A percentile compares a stretch with the other conserved stretches of the same genome.
These are phyloP conservation scores for Flaveria bidentis DNA, from an alignment of 129 eudicot species.

Conservation along the genomic window DNA sequence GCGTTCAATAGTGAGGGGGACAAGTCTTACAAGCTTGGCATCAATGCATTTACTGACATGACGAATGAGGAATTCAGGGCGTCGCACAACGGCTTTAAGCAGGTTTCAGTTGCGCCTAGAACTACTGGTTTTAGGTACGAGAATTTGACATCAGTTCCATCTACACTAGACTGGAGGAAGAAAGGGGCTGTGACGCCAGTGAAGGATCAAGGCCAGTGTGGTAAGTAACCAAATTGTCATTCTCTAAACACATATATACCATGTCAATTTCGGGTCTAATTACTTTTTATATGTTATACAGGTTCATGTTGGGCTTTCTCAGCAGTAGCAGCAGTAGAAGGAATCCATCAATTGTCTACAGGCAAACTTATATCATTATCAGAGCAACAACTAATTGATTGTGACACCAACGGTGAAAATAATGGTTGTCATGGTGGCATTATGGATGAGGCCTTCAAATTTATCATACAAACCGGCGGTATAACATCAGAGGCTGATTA, in stretches of 20 bases:
- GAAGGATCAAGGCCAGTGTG: conserved; percentile 33
- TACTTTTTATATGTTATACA: not conserved
- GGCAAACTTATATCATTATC: conserved; percentile 28
- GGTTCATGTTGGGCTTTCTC: conserved; percentile 38
- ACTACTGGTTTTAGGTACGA: conserved; percentile 16
- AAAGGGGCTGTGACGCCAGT: conserved; percentile 31
- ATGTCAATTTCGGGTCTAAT: not conserved
- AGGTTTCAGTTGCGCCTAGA: not conserved
- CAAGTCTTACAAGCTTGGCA: conserved; percentile 22
- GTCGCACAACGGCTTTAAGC: conserved; percentile 27
- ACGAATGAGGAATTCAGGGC: conserved; percentile 31
- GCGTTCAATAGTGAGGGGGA: conserved; percentile 10
- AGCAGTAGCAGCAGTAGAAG: conserved; percentile 27
- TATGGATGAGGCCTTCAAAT: conserved; percentile 27
- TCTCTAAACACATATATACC: not conserved
- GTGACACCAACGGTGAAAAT: conserved; percentile 15
- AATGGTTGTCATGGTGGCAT: not conserved
- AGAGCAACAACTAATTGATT: conserved; percentile 37
- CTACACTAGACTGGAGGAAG: conserved; percentile 30
- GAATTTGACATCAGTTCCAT: not conserved
- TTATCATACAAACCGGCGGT: conserved; percentile 20
- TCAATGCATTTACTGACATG: conserved; percentile 31
- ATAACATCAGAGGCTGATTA: conserved; percentile 20
- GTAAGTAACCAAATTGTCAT: conserved; percentile 1
- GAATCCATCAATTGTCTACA: conserved; percentile 14